Percentiles rank a stretch among this genome's conserved stretches.
Conservation (phyloP, 2,329 filamentous ascomycete genomes). For the Fusarium fracticaudum region DNA sequence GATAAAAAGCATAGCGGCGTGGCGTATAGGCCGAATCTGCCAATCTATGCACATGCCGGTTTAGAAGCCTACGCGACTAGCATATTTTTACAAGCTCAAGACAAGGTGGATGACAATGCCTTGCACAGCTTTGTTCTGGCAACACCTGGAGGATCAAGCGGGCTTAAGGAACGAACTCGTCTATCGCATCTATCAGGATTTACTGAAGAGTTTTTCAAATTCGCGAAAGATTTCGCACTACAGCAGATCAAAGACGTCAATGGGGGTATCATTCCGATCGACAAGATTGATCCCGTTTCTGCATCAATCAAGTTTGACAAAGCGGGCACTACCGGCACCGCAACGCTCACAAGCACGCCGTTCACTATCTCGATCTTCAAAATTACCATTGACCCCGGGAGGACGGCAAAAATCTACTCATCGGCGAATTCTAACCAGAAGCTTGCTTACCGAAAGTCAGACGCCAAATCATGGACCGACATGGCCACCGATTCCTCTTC, state of each 20-base stretch:
- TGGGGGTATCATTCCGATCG: background rate
- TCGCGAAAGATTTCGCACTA: conserved; percentile 8
- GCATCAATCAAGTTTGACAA: background rate
- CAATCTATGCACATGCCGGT: conserved; percentile 17
- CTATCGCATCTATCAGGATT: conserved; percentile 2
- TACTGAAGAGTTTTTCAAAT: conserved; percentile 1
- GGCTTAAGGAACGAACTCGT: background rate
- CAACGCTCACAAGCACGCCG: conserved; percentile 1
- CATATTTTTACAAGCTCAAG: conserved; percentile 20
- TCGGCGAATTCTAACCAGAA: background rate
- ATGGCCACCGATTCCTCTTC: background rate
- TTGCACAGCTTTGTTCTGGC: conserved; percentile 11
- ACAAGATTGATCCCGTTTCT: background rate
- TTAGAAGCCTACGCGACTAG: background rate
- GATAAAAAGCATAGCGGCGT: background rate
- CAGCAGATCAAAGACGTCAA: conserved; percentile 17
- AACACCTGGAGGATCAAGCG: background rate
- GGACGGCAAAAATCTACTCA: background rate
- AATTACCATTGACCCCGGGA: background rate
- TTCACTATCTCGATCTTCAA: conserved; percentile 20
- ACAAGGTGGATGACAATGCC: background rate
- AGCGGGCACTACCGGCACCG: conserved; percentile 11
- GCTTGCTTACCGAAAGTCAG: conserved; percentile 14
- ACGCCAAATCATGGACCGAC: background rate
- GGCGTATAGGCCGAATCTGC: conserved; percentile 11